Conservation (phyloP, 352 stramenopile genomes). For the Globisporangium carolinianum region DNA sequence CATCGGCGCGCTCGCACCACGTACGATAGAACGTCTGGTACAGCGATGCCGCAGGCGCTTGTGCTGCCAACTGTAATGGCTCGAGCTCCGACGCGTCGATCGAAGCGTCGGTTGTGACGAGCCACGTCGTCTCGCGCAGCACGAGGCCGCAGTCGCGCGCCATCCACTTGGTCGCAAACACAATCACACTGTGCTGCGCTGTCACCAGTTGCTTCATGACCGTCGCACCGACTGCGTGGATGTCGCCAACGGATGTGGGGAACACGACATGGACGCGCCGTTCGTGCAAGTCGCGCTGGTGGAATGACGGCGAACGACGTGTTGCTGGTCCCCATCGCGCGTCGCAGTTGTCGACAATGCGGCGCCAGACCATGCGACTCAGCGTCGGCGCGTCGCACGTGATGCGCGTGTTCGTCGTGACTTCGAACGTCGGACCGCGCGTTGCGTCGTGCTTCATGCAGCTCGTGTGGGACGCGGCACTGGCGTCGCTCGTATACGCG, state of each 20-base stretch:
- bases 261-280: not conserved
- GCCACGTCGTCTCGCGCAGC: not conserved
- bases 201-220: not conserved
- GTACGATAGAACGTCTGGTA: slow-evolving; percentile 6
- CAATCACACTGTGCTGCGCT: not conserved
- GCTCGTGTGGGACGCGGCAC: slow-evolving; percentile 1
- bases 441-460: slow-evolving; percentile 1
- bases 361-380: not conserved
- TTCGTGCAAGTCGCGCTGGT: not conserved
- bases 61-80: not conserved
- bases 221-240: not conserved
- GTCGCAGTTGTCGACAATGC: not conserved
- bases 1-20: not conserved
- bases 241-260: not conserved
- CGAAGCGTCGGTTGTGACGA: not conserved
- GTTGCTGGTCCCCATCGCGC: no score
- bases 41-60: not conserved
- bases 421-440: slow-evolving; percentile 4
- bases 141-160: not conserved
- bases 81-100: not conserved
- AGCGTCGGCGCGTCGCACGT: not conserved
- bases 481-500: not conserved
- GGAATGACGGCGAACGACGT: not conserved
- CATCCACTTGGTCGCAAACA: not conserved
- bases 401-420: slow-evolving; percentile 4